Percentiles rank a stretch among this genome's conserved stretches.
phyloP scores from a whole-genome alignment of 768 basidiomycete species.

The Kwoniella dendrophila region DNA sequence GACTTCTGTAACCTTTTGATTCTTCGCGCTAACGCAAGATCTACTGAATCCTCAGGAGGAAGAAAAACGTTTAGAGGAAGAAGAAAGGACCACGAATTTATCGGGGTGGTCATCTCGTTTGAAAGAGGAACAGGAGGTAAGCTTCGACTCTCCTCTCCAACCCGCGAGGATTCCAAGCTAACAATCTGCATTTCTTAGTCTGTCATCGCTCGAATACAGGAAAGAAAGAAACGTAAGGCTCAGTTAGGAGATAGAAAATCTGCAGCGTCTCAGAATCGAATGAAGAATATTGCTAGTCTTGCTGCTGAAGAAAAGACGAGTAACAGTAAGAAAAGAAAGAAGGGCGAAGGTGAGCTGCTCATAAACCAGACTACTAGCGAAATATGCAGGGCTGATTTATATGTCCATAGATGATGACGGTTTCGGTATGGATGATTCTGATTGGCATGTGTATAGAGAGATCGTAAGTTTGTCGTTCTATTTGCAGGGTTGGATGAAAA shows the following conservation, averaged over 20 bases:
- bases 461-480: constrained; percentile 64
- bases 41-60: constrained; percentile 26
- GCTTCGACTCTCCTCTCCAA: constrained; percentile 25
- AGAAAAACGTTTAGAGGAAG: constrained; percentile 63
- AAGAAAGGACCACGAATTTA: constrained; percentile 72
- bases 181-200: constrained; percentile 58
- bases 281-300: constrained; percentile 92
- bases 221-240: constrained; percentile 73
- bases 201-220: constrained; percentile 81
- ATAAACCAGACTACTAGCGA: background rate
- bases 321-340: constrained; percentile 73
- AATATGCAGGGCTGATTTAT: background rate
- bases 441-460: constrained; percentile 97
- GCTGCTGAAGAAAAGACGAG: constrained; percentile 79
- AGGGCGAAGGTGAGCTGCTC: constrained; percentile 62
- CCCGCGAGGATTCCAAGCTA: background rate
- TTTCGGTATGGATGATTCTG: constrained; percentile 92
- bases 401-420: constrained; percentile 66
- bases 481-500: background rate
- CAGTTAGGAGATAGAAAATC: constrained; percentile 89
- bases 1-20: background rate
- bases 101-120: constrained; percentile 73
- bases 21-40: background rate
- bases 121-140: constrained; percentile 78
- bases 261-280: constrained; percentile 88